These are phyloP conservation scores for Aspergillus tamarii DNA, from an alignment of 2,329 filamentous ascomycete genomes.

Conservation along the genomic window DNA sequence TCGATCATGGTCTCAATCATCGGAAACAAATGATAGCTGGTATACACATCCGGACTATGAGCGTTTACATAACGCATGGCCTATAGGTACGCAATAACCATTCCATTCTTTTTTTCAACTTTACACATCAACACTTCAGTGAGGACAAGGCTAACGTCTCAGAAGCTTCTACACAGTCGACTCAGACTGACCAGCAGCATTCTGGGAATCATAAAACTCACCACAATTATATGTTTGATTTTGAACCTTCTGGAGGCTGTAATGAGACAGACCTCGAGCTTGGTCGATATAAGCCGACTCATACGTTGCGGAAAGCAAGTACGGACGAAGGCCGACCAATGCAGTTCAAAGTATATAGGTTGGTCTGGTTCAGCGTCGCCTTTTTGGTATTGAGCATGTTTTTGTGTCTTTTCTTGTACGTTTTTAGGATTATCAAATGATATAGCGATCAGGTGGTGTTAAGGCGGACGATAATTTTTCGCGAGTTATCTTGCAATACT, in stretches of 20 bases:
- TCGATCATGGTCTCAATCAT: not conserved
- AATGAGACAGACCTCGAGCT: not conserved
- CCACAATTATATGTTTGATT: not conserved
- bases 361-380: constrained; percentile 25
- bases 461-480: not conserved
- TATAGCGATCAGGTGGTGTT: constrained; percentile 12
- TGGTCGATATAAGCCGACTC: not conserved
- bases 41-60: constrained; percentile 7
- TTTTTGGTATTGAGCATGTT: constrained; percentile 27
- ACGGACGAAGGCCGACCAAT: not conserved
- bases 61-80: constrained; percentile 9
- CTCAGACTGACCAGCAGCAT: not conserved
- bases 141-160: not conserved
- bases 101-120: not conserved
- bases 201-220: not conserved
- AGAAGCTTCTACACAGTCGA: not conserved
- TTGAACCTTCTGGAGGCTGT: not conserved
- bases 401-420: constrained; percentile 28
- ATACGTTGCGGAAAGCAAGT: not conserved
- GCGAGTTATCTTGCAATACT: too few relatives aligned
- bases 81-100: not conserved
- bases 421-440: constrained; percentile 27
- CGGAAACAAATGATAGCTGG: not conserved
- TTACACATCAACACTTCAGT: not conserved
- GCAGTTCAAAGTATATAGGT: constrained; percentile 28